phyloP scores from a whole-genome alignment of 805 yeast species.

The Cyberlindnera samutprakarnensis region DNA sequence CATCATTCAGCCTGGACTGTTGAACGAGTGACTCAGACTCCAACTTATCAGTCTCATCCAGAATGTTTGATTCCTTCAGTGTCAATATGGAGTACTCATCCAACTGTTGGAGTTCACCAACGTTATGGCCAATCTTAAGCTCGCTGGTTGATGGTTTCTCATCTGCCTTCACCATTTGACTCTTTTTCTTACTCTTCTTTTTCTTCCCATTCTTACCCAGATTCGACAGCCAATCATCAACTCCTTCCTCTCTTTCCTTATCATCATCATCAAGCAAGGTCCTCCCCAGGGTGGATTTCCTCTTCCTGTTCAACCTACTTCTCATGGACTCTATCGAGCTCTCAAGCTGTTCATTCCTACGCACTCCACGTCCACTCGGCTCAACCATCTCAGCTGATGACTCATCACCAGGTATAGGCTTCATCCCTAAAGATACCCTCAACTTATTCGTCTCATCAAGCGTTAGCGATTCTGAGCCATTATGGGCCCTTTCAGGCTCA shows the following conservation, averaged over 20 bases:
- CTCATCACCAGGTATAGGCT: constrained; percentile 12
- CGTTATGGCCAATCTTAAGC: constrained; percentile 15
- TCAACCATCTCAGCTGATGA: constrained; percentile 3
- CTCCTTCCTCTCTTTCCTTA: constrained; percentile 3
- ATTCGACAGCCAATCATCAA: constrained; percentile 17
- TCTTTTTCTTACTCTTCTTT: background rate
- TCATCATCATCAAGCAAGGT: constrained; percentile 10
- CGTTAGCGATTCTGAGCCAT: constrained; percentile 3
- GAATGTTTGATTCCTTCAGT: constrained; percentile 15
- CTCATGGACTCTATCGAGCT: constrained; percentile 10
- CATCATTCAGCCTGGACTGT: constrained; percentile 11
- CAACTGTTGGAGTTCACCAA: constrained; percentile 8
- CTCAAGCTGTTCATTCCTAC: constrained; percentile 9
- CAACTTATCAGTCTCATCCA: constrained; percentile 18
- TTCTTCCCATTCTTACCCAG: constrained; percentile 5
- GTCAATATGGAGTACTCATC: constrained; percentile 14
- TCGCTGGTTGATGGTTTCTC: constrained; percentile 7
- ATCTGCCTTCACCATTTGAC: background rate
- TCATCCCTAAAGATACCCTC: constrained; percentile 18
- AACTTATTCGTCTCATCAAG: constrained; percentile 17
- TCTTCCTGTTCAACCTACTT: constrained; percentile 10
- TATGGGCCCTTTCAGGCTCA: background rate
- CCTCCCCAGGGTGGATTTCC: constrained; percentile 6
- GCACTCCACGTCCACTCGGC: background rate
- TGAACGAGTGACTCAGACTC: constrained; percentile 15